Percentiles rank a stretch among this genome's conserved stretches.
phyloP scores from a whole-genome alignment of 1,284 basidiomycete species.

The Puccinia horiana region DNA sequence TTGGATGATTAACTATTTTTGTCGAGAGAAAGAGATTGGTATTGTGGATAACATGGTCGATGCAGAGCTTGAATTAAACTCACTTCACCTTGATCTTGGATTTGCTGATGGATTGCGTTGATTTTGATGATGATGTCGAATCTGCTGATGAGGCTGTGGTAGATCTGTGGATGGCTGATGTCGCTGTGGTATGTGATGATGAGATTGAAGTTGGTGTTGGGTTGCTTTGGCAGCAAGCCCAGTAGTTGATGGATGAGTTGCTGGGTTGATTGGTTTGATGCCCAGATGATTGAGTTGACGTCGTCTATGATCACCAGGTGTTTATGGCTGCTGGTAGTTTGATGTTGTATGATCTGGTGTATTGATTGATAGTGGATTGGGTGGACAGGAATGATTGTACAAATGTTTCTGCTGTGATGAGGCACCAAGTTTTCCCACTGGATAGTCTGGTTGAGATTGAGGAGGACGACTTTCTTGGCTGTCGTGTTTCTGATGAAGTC shows the following conservation, averaged over 20 bases:
- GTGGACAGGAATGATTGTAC: neutral
- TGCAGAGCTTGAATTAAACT: neutral
- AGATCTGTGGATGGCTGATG: neutral
- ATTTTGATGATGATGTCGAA: slow-evolving; percentile 17
- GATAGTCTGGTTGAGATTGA: neutral
- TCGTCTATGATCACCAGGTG: slow-evolving; percentile 26
- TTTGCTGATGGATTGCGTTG: neutral
- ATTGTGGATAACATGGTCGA: neutral
- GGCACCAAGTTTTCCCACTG: neutral
- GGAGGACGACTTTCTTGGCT: neutral
- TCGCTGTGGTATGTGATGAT: neutral
- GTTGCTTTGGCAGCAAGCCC: neutral
- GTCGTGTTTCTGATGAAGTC: neutral
- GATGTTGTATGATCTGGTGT: neutral
- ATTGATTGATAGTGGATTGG: neutral
- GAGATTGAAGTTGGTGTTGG: neutral
- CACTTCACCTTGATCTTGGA: slow-evolving; percentile 18
- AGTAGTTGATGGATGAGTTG: neutral
- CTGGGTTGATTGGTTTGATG: neutral
- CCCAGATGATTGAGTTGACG: slow-evolving; percentile 16
- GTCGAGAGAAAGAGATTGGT: too few species aligned
- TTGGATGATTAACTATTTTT: slow-evolving; percentile 5
- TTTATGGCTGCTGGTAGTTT: neutral
- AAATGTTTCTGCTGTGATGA: neutral
- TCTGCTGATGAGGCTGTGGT: neutral